These are phyloP conservation scores for Solanum medicagineum DNA, from an alignment of 257 asterid genomes.

Conservation along the genomic window DNA sequence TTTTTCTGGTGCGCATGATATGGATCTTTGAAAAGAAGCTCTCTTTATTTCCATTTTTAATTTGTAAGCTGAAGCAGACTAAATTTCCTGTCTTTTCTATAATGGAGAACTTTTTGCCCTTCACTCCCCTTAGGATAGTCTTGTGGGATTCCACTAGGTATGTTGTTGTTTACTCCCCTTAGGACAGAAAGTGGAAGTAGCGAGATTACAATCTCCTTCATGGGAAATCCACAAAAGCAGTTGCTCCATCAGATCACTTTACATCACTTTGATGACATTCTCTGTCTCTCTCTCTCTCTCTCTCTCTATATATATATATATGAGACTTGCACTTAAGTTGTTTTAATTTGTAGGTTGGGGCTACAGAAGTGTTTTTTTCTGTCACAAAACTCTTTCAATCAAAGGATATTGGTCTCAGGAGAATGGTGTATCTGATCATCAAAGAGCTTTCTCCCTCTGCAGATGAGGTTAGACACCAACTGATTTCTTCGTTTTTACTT, in stretches of 20 bases:
- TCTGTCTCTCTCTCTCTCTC: background rate
- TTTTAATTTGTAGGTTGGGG: constrained; percentile 44
- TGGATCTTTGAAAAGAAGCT: background rate
- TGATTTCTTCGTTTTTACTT: background rate
- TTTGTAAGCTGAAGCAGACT: background rate
- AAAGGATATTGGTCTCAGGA: constrained; percentile 75
- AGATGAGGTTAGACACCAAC: constrained; percentile 53
- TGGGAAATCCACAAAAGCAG: background rate
- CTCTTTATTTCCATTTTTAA: background rate
- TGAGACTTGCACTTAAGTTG: background rate
- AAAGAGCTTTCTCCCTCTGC: constrained; percentile 90
- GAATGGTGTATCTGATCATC: constrained; percentile 95
- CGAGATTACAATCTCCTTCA: background rate
- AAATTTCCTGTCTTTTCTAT: background rate
- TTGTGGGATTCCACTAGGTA: no score
- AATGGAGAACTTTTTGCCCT: background rate
- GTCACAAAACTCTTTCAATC: constrained; percentile 96
- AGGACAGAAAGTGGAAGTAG: background rate
- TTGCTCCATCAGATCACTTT: background rate
- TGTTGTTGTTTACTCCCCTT: background rate
- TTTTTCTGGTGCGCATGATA: background rate
- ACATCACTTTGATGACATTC: background rate
- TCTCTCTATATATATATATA: no score
- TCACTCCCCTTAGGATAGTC: background rate
- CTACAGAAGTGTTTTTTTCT: constrained; percentile 86